phyloP scores from a whole-genome alignment of 805 yeast genomes.

The Hanseniaspora guilliermondii region DNA sequence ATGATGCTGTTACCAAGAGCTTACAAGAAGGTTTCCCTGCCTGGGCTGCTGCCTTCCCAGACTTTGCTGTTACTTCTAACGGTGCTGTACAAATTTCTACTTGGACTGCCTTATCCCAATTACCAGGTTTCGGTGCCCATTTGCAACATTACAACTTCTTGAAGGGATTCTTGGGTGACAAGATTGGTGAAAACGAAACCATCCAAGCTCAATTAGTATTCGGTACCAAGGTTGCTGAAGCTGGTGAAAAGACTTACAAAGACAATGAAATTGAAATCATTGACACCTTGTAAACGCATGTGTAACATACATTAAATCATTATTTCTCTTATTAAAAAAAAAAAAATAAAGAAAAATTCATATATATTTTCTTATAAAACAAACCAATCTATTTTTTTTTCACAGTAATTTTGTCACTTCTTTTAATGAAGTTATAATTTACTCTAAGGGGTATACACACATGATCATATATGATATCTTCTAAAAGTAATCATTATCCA shows the following conservation, averaged over 20 bases:
- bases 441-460: too few species aligned
- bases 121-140: conserved; percentile 37
- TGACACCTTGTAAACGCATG: conserved; percentile 1
- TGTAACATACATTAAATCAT: background rate
- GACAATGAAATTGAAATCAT: conserved; percentile 34
- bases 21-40: conserved; percentile 34
- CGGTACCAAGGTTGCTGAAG: conserved; percentile 31
- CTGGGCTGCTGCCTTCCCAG: conserved; percentile 36
- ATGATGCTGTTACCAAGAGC: conserved; percentile 29
- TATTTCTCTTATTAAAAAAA: background rate
- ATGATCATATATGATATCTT: too few species aligned
- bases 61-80: conserved; percentile 36
- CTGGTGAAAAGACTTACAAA: conserved; percentile 32
- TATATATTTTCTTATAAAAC: too few species aligned
- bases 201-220: conserved; percentile 41
- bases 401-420: too few species aligned
- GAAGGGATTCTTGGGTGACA: conserved; percentile 30
- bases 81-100: conserved; percentile 41
- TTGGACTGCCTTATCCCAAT: conserved; percentile 37
- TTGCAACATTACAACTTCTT: conserved; percentile 42
- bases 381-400: too few species aligned
- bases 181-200: conserved; percentile 34
- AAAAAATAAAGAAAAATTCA: too few species aligned
- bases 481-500: too few species aligned
- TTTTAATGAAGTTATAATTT: too few species aligned